Evolutionary conservation across 306 rosid genomes (phyloP), one percentile per base, ranked within the genome.

Genomic region (Gillenia trifoliata): DNA sequence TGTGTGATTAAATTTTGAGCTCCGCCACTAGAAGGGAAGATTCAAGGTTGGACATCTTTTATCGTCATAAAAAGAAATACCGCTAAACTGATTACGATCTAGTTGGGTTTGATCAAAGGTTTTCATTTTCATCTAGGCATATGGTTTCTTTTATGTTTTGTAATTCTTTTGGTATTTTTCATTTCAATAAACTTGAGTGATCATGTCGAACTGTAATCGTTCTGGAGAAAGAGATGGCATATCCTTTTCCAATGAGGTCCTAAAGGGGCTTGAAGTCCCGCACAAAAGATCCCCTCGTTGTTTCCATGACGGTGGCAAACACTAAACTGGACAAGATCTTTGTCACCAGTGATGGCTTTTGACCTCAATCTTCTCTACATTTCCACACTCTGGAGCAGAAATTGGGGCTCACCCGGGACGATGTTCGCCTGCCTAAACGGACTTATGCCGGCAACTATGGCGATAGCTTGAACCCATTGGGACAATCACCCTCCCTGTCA

Each of bases 401-500:
- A 6, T 64, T 64, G 68, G 68, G 68, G 47, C 7, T 64, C 47
- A 33, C 28, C 68, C 11, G 23, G 70, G n/a, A 20, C 12, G 70
- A 65, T 22, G 12, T 65, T 65, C 31, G 7, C 28, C 70, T 26
- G 20, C 3, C 17, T 7, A 6, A 20, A 11, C 19, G 36, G 28
- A 34, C 69, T 64, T 0, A 19, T 12, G 3, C 3, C 3, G 19
- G 47, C 2, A n/a, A 22, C 70, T 65, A 45, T 65, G 50, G 70
- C 49, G 29, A 26, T 36, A 36, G 30, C 36, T 1, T 8, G 23
- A 64, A 43, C 1, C 29, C 6, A 5, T 64, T 13, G 69, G 49
- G 29, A 64, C n/a, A n/a, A 36, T 64, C 38, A 64, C 50, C 36
- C 68, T 64, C 68, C 34, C 12, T 65, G 50, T 65, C 70, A 65